phyloP scores from a whole-genome alignment of 2,329 filamentous ascomycete genomes.

The Knufia petricola region DNA sequence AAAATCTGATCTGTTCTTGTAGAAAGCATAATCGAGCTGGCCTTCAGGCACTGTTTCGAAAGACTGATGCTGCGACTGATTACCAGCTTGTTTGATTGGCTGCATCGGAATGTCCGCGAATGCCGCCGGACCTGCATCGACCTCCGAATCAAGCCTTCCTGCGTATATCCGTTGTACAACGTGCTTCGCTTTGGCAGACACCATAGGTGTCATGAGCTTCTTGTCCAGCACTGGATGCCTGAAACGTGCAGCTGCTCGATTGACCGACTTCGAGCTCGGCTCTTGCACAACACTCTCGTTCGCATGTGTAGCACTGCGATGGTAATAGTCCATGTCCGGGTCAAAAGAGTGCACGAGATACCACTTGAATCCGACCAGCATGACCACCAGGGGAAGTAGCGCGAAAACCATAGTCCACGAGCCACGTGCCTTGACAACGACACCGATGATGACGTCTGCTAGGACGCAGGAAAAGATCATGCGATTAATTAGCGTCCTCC shows the following conservation, averaged over 20 bases:
- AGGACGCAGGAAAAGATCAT: constrained; percentile 73
- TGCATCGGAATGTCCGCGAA: constrained; percentile 62
- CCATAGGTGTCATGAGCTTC: constrained; percentile 87
- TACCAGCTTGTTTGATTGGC: constrained; percentile 43
- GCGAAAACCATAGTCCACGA: constrained; percentile 57
- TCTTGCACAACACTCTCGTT: constrained; percentile 25
- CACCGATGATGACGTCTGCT: constrained; percentile 66
- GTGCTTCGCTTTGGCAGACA: constrained; percentile 80
- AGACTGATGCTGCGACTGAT: constrained; percentile 45
- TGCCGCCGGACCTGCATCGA: constrained; percentile 40
- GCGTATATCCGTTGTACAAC: constrained; percentile 77
- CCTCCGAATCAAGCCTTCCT: constrained; percentile 62
- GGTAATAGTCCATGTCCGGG: constrained; percentile 69
- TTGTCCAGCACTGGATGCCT: constrained; percentile 86
- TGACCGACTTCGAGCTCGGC: constrained; percentile 32
- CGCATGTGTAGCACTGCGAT: constrained; percentile 45
- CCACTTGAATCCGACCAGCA: constrained; percentile 75
- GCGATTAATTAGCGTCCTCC: constrained; percentile 88
- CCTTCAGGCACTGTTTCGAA: constrained; percentile 86
- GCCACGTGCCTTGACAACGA: constrained; percentile 64
- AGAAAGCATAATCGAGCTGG: constrained; percentile 82
- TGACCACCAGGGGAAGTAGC: constrained; percentile 63
- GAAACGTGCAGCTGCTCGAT: constrained; percentile 66
- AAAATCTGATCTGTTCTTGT: constrained; percentile 83
- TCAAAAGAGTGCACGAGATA: constrained; percentile 74